Percentiles rank a stretch among this genome's conserved stretches.
Conservation (phyloP, 768 basidiomycete species). For the Gloeophyllum trabeum region DNA sequence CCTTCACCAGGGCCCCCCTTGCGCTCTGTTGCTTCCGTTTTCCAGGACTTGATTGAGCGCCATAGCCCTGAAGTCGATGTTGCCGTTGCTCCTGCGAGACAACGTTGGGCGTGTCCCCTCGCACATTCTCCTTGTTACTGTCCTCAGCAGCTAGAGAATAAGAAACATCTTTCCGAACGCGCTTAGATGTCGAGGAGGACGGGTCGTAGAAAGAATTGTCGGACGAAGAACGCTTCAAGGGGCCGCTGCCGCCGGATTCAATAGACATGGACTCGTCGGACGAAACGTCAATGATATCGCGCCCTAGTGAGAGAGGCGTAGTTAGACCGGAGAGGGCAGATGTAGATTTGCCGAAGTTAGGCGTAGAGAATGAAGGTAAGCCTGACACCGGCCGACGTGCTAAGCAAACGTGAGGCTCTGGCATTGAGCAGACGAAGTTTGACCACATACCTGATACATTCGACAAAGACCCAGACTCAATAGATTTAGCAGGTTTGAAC, state of each 20-base stretch:
- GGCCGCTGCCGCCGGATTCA: constrained; percentile 6
- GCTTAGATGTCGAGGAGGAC: constrained; percentile 16
- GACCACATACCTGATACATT: no score
- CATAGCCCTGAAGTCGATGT: constrained; percentile 1
- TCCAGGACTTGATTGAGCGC: constrained; percentile 17
- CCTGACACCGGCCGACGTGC: background rate
- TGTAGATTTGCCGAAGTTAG: constrained; percentile 26
- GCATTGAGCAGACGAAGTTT: no score
- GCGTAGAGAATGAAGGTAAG: constrained; percentile 33
- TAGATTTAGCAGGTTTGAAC: no score
- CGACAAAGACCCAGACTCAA: no score
- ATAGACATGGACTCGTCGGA: constrained; percentile 8
- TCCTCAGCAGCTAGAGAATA: no score
- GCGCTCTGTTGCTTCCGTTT: no score
- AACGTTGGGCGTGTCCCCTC: no score
- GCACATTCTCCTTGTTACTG: constrained; percentile 18
- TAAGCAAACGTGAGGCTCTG: no score
- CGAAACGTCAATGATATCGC: constrained; percentile 12
- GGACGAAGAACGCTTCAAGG: constrained; percentile 20
- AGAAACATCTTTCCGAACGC: constrained; percentile 15
- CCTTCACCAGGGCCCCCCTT: no score
- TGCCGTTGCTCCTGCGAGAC: no score
- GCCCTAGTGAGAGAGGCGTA: constrained; percentile 10
- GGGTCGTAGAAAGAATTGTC: constrained; percentile 7
- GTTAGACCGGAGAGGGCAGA: constrained; percentile 5